Evolutionary conservation across 768 basidiomycete genomes (phyloP), one percentile per base, ranked within the genome.

Genomic region (Phallus indusiatus): DNA sequence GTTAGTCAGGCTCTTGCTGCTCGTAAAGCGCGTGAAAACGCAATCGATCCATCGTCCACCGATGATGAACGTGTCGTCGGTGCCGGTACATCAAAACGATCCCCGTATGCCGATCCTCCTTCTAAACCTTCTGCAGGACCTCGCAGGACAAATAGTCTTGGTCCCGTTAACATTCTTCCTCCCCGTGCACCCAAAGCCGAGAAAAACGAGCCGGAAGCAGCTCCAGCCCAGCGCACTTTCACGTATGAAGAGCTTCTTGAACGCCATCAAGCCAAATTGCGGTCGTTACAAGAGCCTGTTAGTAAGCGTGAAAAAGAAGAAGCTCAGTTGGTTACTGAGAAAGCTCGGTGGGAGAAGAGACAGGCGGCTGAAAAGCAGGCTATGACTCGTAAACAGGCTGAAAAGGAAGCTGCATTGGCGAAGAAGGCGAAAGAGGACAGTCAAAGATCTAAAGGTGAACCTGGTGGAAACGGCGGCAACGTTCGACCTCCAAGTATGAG

Each of bases 181-280:
- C 80, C 81, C 16, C 68, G 72, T n/a, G 28, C 33, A 34, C 18
- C 22, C 12, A 12, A 42, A n/a, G 73, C 69, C 57, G 11, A 61
- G 34, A 47, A 59, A 47, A n/a, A 57, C 14, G 57, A 59, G 37
- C 51, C 62, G 5, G 68, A 70, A 14, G 69, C 69, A 5, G 65
- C 75, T 18, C 74, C 74, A 5, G 62, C 71, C 37, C 82, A 84
- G 11, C 83, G 87, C 16, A 80, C 85, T 24, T 81, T 83, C 60
- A 91, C 92, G 1, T 90, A 88, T 68, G 93, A 94, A 70, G 91
- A 95, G 68, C 76, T 95, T 34, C 84, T 82, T 51, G 89, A 91
- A 64, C 78, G 92, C 17, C 93, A 95, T 65, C 81, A 88, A 53
- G 84, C 88, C 72, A 89, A 90, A 72, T 80, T 96, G 75, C 80